Percentiles rank a stretch among this genome's conserved stretches.
These are phyloP conservation scores for Canavalia ensiformis DNA, from an alignment of 306 rosid genomes.

Conservation along the genomic window DNA sequence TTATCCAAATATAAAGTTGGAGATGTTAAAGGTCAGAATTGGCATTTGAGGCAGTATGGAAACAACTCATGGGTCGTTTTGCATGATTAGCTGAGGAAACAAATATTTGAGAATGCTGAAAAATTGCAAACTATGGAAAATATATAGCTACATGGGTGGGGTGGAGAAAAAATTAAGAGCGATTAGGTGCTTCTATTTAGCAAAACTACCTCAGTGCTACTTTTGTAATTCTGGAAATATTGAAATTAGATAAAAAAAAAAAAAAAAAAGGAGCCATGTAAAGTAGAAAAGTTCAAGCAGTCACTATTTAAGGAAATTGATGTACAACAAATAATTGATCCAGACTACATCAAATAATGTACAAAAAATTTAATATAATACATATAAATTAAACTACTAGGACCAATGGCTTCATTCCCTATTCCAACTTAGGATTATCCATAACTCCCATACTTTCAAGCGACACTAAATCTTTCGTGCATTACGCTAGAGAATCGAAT, in stretches of 20 bases:
- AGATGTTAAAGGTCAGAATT: slow-evolving; percentile 45
- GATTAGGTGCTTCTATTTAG: slow-evolving; percentile 11
- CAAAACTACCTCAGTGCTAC: slow-evolving; percentile 13
- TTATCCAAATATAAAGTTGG: no score
- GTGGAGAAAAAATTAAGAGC: not conserved
- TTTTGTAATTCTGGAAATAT: slow-evolving; percentile 27
- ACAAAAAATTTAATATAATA: slow-evolving; percentile 49
- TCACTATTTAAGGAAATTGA: slow-evolving; percentile 51
- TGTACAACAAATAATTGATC: slow-evolving; percentile 61
- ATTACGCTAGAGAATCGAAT: slow-evolving; percentile 32
- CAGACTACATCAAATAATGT: slow-evolving; percentile 53
- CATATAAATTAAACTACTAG: slow-evolving; percentile 53
- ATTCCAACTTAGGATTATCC: slow-evolving; percentile 48
- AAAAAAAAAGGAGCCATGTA: not conserved
- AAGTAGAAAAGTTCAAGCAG: slow-evolving; percentile 37
- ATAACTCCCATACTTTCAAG: slow-evolving; percentile 54
- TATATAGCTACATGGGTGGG: not conserved
- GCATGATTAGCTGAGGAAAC: slow-evolving; percentile 61
- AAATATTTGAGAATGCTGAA: slow-evolving; percentile 53
- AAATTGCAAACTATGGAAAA: slow-evolving; percentile 26
- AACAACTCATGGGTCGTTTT: slow-evolving; percentile 59
- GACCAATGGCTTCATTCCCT: slow-evolving; percentile 75
- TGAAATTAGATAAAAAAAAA: not conserved
- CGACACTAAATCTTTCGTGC: slow-evolving; percentile 38
- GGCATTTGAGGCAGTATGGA: slow-evolving; percentile 64